These are phyloP conservation scores for Solanum hybrid DNA, from an alignment of 305 asterid species.

Conservation along the genomic window DNA sequence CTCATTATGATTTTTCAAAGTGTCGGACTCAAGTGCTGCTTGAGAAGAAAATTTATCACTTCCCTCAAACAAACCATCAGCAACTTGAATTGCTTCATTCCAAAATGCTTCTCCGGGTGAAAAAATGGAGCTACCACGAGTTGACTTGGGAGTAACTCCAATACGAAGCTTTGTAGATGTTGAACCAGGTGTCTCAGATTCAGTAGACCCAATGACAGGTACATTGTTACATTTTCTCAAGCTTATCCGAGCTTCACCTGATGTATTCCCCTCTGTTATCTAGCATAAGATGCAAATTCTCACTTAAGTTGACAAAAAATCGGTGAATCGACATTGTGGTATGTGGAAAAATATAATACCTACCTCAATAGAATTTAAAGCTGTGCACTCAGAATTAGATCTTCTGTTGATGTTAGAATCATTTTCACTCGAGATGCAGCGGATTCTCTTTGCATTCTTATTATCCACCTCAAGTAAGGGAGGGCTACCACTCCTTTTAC, in stretches of 20 bases:
- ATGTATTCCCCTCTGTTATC: conserved; percentile 28
- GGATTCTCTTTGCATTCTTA: conserved; percentile 33
- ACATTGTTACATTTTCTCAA: conserved; percentile 63
- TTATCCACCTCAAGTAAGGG: conserved; percentile 33
- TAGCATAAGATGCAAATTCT: conserved; percentile 26
- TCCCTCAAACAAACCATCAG: conserved; percentile 66
- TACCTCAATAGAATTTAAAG: conserved; percentile 43
- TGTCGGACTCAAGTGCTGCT: conserved; percentile 25
- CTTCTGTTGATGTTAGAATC: conserved; percentile 23
- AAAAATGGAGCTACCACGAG: conserved; percentile 64
- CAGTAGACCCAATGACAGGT: conserved; percentile 25
- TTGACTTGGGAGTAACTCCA: conserved; percentile 61
- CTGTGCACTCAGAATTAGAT: conserved; percentile 17
- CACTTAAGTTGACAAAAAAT: neutral
- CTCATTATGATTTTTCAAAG: conserved; percentile 26
- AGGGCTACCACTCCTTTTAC: conserved; percentile 28
- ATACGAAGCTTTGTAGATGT: conserved; percentile 22
- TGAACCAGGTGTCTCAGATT: conserved; percentile 55
- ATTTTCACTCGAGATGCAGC: conserved; percentile 22
- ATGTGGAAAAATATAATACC: neutral
- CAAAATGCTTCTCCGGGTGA: conserved; percentile 98
- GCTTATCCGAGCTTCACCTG: conserved; percentile 41
- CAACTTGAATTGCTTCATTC: conserved; percentile 90
- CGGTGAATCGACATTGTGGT: neutral
- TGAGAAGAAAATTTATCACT: conserved; percentile 30